Percentiles rank a stretch among this genome's conserved stretches.
These are phyloP conservation scores for Filosporella fistucella DNA, from an alignment of 495 filamentous ascomycete genomes.

Conservation along the genomic window DNA sequence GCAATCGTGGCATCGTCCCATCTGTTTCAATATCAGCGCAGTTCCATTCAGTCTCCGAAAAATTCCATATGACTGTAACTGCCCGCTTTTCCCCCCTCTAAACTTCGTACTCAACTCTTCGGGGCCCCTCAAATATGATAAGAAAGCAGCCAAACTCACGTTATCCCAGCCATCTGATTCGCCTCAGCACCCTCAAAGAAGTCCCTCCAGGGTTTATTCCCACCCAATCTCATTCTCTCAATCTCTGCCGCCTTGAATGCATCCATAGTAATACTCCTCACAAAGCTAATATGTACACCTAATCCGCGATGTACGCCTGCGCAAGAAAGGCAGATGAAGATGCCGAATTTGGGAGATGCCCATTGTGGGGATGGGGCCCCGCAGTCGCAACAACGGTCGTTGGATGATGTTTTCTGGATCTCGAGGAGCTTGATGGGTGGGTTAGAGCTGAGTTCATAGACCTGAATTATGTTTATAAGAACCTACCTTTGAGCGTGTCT, in stretches of 20 bases:
- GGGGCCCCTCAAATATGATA: background rate
- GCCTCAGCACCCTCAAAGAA: constrained; percentile 74
- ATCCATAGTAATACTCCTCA: constrained; percentile 95
- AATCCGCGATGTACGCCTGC: constrained; percentile 92
- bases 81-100: constrained; percentile 34
- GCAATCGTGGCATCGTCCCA: constrained; percentile 80
- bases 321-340: constrained; percentile 96
- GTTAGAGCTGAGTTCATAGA: background rate
- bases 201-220: constrained; percentile 77
- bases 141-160: constrained; percentile 10
- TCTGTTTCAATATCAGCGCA: constrained; percentile 3
- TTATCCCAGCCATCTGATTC: constrained; percentile 52
- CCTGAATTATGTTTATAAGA: background rate
- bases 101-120: background rate
- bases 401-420: constrained; percentile 82
- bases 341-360: constrained; percentile 67
- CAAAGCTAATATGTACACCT: constrained; percentile 97
- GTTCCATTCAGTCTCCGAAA: background rate
- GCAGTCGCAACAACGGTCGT: constrained; percentile 91
- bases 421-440: constrained; percentile 31
- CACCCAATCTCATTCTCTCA: constrained; percentile 78
- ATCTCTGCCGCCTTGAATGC: constrained; percentile 88
- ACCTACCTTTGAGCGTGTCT: constrained; percentile 84
- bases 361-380: constrained; percentile 93
- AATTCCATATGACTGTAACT: background rate